A percentile compares a stretch with the other conserved stretches of the same genome.
phyloP scores from a whole-genome alignment of 257 asterid genomes.

The Coffea canephora region DNA sequence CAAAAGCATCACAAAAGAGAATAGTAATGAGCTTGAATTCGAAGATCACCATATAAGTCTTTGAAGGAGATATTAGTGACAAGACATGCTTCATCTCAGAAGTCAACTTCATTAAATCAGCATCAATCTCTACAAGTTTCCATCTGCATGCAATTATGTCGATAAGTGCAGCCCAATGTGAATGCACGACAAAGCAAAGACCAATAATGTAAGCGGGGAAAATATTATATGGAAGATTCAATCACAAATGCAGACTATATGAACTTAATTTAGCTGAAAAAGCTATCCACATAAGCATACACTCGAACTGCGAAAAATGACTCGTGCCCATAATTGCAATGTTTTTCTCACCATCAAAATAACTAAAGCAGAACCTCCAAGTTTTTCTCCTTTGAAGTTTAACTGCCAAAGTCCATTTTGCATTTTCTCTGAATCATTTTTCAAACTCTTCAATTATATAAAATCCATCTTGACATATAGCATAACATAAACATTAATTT shows the following conservation, averaged over 20 bases:
- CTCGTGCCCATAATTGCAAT: background rate
- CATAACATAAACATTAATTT: background rate
- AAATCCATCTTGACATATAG: background rate
- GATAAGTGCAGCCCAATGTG: background rate
- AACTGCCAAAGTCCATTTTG: background rate
- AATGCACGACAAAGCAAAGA: background rate
- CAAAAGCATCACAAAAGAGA: background rate
- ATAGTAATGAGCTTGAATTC: constrained; percentile 6
- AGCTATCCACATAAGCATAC: background rate
- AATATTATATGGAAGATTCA: background rate
- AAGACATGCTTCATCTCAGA: constrained; percentile 76
- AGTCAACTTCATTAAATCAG: constrained; percentile 65
- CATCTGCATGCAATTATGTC: constrained; percentile 53
- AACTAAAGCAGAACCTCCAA: background rate
- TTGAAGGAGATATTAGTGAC: constrained; percentile 84
- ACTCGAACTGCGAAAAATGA: background rate
- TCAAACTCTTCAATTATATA: background rate
- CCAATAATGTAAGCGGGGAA: background rate
- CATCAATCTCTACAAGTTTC: constrained; percentile 93
- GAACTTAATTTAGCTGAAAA: background rate
- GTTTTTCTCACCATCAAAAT: background rate
- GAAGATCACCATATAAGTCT: constrained; percentile 83
- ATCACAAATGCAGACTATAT: background rate
- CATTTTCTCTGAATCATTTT: background rate
- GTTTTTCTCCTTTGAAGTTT: background rate